Percentiles rank a stretch among this genome's conserved stretches.
These are phyloP conservation scores for Neocucurbitaria cava DNA, from an alignment of 2,329 filamentous ascomycete genomes.

Conservation along the genomic window DNA sequence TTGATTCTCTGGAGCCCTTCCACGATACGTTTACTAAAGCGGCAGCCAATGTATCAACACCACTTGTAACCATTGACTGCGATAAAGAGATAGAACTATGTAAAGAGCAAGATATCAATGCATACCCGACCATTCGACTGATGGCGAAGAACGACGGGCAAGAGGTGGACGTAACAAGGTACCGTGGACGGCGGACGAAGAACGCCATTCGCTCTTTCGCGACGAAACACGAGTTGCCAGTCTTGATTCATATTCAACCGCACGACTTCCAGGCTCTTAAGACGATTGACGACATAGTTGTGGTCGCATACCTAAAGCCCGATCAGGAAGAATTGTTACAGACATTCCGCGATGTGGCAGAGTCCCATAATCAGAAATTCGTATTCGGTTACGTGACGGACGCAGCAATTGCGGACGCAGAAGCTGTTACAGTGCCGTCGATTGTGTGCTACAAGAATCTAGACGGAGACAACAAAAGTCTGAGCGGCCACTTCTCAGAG, in stretches of 20 bases:
- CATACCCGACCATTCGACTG: slow-evolving; percentile 28
- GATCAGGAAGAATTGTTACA: slow-evolving; percentile 6
- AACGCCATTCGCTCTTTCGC: slow-evolving; percentile 19
- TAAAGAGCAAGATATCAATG: slow-evolving; percentile 26
- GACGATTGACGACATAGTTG: slow-evolving; percentile 19
- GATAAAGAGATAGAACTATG: slow-evolving; percentile 24
- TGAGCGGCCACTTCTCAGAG: slow-evolving; percentile 19
- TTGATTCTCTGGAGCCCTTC: slow-evolving; percentile 16
- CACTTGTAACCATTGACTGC: slow-evolving; percentile 25
- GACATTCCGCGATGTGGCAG: slow-evolving; percentile 13
- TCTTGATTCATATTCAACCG: slow-evolving; percentile 8
- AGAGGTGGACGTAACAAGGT: slow-evolving; percentile 13
- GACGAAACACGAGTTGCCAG: slow-evolving; percentile 17
- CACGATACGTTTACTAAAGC: slow-evolving; percentile 14
- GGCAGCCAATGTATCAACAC: slow-evolving; percentile 9
- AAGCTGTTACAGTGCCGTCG: slow-evolving; percentile 18
- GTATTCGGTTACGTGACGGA: slow-evolving; percentile 26
- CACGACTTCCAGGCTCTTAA: slow-evolving; percentile 13
- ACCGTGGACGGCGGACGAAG: slow-evolving; percentile 21
- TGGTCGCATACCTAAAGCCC: slow-evolving; percentile 21
- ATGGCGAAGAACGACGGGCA: not conserved
- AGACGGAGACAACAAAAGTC: slow-evolving; percentile 21
- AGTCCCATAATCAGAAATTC: slow-evolving; percentile 12
- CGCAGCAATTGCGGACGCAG: slow-evolving; percentile 11
- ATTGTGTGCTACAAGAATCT: slow-evolving; percentile 28